Conservation (phyloP, 2,329 filamentous ascomycete genomes). For the Rhytidhysteron rufulum region DNA sequence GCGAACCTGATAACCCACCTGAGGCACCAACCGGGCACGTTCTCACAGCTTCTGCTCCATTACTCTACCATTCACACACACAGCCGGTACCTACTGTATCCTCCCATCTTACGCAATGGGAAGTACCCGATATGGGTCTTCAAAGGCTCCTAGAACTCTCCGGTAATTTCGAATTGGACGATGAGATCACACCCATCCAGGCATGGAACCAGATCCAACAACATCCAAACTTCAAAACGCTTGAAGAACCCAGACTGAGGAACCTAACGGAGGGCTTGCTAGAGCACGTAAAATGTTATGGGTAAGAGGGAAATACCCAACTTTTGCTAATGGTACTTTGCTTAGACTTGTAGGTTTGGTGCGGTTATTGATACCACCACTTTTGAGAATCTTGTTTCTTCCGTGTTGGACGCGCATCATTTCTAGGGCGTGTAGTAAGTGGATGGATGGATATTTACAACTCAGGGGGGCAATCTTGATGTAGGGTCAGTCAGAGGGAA, state of each 20-base stretch:
- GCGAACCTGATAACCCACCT: slow-evolving; percentile 9
- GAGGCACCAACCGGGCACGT: slow-evolving; percentile 24
- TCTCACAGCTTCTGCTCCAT: slow-evolving; percentile 24
- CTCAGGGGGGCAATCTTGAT: too few species aligned
- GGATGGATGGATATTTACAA: too few species aligned
- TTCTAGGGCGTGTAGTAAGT: neutral
- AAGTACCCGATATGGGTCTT: slow-evolving; percentile 12
- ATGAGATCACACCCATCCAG: slow-evolving; percentile 35
- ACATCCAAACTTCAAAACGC: slow-evolving; percentile 16
- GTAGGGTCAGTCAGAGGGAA: too few species aligned
- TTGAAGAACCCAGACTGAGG: slow-evolving; percentile 17
- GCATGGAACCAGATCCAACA: slow-evolving; percentile 29
- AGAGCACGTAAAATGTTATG: slow-evolving; percentile 26
- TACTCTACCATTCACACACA: slow-evolving; percentile 18
- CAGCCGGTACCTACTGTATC: slow-evolving; percentile 9
- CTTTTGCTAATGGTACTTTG: slow-evolving; percentile 1
- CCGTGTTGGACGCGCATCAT: neutral
- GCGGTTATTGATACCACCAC: slow-evolving; percentile 1
- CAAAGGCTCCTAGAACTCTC: slow-evolving; percentile 19
- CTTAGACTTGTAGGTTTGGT: slow-evolving; percentile 1
- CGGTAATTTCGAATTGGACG: slow-evolving; percentile 13
- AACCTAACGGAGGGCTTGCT: slow-evolving; percentile 19
- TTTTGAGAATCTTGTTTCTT: slow-evolving; percentile 1
- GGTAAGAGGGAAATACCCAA: slow-evolving; percentile 16
- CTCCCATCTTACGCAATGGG: slow-evolving; percentile 10